phyloP scores from a whole-genome alignment of 2,329 filamentous ascomycete species.

The Xylariaceae sp. region DNA sequence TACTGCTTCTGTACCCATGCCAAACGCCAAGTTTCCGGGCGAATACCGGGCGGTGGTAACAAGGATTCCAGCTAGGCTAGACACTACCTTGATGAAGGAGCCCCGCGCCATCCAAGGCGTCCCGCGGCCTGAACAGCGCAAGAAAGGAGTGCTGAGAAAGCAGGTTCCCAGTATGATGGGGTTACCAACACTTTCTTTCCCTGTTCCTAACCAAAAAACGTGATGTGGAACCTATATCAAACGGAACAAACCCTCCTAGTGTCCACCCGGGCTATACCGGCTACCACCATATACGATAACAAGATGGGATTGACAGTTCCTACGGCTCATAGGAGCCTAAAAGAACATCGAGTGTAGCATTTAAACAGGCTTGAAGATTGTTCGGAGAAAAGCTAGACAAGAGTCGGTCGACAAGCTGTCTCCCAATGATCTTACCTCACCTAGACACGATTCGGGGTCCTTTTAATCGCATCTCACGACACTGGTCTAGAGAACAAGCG shows the following conservation, averaged over 20 bases:
- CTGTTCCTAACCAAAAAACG: slow-evolving; percentile 27
- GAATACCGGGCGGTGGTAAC: slow-evolving; percentile 68
- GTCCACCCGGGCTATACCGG: neutral
- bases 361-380: neutral
- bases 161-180: slow-evolving; percentile 56
- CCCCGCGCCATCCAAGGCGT: slow-evolving; percentile 88
- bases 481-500: neutral
- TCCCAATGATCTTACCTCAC: slow-evolving; percentile 1
- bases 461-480: neutral
- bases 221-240: neutral
- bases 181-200: slow-evolving; percentile 36
- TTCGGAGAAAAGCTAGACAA: slow-evolving; percentile 7
- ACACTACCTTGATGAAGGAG: slow-evolving; percentile 88
- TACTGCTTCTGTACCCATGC: slow-evolving; percentile 65
- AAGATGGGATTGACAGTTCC: neutral
- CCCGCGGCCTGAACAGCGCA: slow-evolving; percentile 65
- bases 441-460: neutral
- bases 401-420: neutral
- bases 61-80: slow-evolving; percentile 80
- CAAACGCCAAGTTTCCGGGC: slow-evolving; percentile 67
- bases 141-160: slow-evolving; percentile 60
- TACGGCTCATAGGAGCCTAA: neutral
- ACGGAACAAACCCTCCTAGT: neutral
- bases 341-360: neutral
- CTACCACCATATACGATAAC: neutral